phyloP scores from a whole-genome alignment of 2,329 filamentous ascomycete genomes.

The Scolecobasidium constrictum region DNA sequence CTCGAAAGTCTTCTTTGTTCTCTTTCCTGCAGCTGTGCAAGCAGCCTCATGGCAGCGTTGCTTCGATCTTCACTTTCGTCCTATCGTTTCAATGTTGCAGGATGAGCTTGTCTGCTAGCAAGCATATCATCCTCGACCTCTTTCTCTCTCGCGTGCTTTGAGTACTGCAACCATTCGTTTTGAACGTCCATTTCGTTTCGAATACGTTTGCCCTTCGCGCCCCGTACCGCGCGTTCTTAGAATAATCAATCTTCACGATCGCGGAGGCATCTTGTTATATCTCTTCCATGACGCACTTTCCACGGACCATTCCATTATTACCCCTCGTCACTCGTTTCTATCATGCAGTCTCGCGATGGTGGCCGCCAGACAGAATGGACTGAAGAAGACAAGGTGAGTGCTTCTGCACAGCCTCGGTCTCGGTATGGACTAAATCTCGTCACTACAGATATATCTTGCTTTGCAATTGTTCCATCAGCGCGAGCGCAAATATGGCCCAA shows the following conservation, averaged over 20 bases:
- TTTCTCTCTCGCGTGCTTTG: constrained; percentile 2
- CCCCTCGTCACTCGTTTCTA: neutral
- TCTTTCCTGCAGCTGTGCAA: neutral
- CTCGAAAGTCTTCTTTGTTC: neutral
- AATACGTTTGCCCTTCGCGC: constrained; percentile 7
- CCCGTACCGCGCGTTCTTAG: constrained; percentile 9
- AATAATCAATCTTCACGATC: too few relatives aligned
- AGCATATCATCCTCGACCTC: neutral
- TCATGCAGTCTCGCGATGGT: constrained; percentile 1
- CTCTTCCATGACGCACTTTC: neutral
- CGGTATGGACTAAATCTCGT: neutral
- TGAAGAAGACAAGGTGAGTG: constrained; percentile 7
- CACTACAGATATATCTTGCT: constrained; percentile 8
- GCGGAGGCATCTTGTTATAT: constrained; percentile 1
- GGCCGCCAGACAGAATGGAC: neutral
- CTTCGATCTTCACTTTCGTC: neutral
- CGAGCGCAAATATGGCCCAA: neutral
- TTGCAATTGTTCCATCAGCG: constrained; percentile 7
- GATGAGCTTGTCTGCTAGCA: constrained; percentile 7
- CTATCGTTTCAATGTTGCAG: constrained; percentile 1
- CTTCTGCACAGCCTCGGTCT: neutral
- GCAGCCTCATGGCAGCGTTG: neutral
- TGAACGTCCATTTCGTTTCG: constrained; percentile 7
- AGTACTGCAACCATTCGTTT: constrained; percentile 8
- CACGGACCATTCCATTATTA: neutral